These are phyloP conservation scores for Carnegiea gigantea DNA, from an alignment of 179 eudicot genomes.

Conservation along the genomic window DNA sequence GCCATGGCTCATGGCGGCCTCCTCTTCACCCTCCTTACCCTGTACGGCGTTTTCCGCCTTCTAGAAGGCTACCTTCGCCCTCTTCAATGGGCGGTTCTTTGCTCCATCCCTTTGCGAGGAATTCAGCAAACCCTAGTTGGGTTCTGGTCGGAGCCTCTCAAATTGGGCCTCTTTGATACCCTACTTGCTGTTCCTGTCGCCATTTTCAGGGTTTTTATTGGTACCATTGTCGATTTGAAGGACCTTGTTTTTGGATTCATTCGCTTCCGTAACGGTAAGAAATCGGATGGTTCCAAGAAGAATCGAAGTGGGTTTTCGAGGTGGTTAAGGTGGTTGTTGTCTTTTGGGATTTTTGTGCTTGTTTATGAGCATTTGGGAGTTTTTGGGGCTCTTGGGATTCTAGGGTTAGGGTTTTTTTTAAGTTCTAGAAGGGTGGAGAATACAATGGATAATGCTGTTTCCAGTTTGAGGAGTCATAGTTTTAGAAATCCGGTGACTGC, in stretches of 20 bases:
- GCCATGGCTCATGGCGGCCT: constrained; percentile 94
- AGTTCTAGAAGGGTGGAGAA: constrained; percentile 44
- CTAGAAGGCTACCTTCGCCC: constrained; percentile 86
- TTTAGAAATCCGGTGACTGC: constrained; percentile 52
- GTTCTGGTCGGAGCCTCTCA: constrained; percentile 81
- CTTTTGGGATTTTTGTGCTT: constrained; percentile 73
- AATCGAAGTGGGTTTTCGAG: constrained; percentile 61
- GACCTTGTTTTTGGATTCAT: constrained; percentile 31
- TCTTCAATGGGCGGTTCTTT: constrained; percentile 87
- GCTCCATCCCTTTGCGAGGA: constrained; percentile 84
- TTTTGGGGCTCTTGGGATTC: constrained; percentile 50
- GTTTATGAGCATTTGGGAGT: constrained; percentile 67
- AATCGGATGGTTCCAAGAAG: constrained; percentile 22
- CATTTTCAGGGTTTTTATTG: constrained; percentile 62
- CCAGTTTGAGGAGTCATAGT: constrained; percentile 55
- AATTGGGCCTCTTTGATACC: constrained; percentile 81
- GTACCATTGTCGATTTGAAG: constrained; percentile 64
- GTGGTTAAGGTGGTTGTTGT: constrained; percentile 68
- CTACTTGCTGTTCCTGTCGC: constrained; percentile 69
- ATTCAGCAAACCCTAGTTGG: constrained; percentile 76
- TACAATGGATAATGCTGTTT: constrained; percentile 56
- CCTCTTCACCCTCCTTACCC: constrained; percentile 58
- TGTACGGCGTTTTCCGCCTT: constrained; percentile 63
- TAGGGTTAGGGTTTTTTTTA: constrained; percentile 61
- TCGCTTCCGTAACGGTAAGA: background rate